These are phyloP conservation scores for Hypoxylon sp. DNA, from an alignment of 2,329 filamentous ascomycete species.

Conservation along the genomic window DNA sequence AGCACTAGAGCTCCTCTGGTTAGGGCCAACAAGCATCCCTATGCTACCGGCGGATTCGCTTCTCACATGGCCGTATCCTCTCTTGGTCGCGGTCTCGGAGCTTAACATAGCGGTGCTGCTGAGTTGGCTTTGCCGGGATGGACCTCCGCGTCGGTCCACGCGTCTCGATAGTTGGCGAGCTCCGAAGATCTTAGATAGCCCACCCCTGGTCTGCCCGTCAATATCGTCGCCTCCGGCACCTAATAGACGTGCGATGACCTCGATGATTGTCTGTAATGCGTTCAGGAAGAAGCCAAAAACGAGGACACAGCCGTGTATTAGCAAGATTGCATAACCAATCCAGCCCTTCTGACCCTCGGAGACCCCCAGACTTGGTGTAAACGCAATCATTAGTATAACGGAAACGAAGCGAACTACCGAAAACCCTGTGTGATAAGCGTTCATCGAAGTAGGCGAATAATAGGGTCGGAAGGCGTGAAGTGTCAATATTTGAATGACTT, in stretches of 20 bases:
- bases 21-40: conserved; percentile 61
- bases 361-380: conserved; percentile 85
- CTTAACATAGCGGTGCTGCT: conserved; percentile 86
- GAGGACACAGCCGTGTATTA: conserved; percentile 86
- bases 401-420: conserved; percentile 81
- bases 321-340: conserved; percentile 92
- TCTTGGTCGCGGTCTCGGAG: conserved; percentile 74
- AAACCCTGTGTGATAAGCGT: conserved; percentile 91
- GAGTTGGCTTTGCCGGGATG: conserved; percentile 82
- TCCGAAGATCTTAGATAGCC: conserved; percentile 89
- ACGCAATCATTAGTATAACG: conserved; percentile 82
- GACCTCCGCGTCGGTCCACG: conserved; percentile 70
- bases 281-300: conserved; percentile 95
- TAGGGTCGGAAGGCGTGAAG: conserved; percentile 92
- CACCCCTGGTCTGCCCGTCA: conserved; percentile 79
- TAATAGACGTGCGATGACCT: conserved; percentile 84
- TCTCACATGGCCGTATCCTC: conserved; percentile 69
- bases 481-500: conserved; percentile 89
- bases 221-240: conserved; percentile 84
- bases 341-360: conserved; percentile 86
- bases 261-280: conserved; percentile 88
- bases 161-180: conserved; percentile 88
- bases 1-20: conserved; percentile 67
- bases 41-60: conserved; percentile 73
- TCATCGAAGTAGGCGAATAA: conserved; percentile 94